A percentile compares a stretch with the other conserved stretches of the same genome.
Evolutionary conservation across 2,329 filamentous ascomycete species (phyloP).

Genomic region (Blastomyces gilchristii): DNA sequence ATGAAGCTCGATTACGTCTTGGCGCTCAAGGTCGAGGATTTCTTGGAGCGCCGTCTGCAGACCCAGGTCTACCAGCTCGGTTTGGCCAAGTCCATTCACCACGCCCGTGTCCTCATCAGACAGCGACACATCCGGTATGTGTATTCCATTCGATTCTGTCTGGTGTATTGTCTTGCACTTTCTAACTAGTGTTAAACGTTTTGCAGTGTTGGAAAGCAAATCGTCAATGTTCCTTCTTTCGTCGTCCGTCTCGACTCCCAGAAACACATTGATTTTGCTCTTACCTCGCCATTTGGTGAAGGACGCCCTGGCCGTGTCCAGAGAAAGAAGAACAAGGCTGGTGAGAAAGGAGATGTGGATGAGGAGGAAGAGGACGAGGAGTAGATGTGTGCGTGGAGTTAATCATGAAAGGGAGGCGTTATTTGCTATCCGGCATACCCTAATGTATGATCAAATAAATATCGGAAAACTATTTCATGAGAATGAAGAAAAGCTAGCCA

Average conservation of each 20-base stretch:
- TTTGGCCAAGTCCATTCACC: conserved; percentile 99
- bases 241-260: conserved; percentile 99
- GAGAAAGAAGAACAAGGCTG: conserved; percentile 99
- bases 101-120: conserved; percentile 98
- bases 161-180: conserved; percentile 6
- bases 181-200: neutral
- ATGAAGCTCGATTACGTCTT: conserved; percentile 99
- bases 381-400: conserved; percentile 32
- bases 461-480: neutral
- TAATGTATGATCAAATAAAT: conserved; percentile 32
- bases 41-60: conserved; percentile 99
- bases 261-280: conserved; percentile 99
- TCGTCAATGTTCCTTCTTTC: conserved; percentile 99
- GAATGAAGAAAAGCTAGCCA: neutral
- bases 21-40: conserved; percentile 98
- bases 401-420: conserved; percentile 11
- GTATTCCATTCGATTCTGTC: neutral
- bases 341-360: conserved; percentile 54
- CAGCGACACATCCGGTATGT: conserved; percentile 88
- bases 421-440: conserved; percentile 31
- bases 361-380: conserved; percentile 79
- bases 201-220: conserved; percentile 91
- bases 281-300: conserved; percentile 95
- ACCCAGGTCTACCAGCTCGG: conserved; percentile 99
- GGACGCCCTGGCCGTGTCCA: conserved; percentile 94